Evolutionary conservation across 2,329 filamentous ascomycete genomes (phyloP).

Genomic region (Aspergillus sp.): DNA sequence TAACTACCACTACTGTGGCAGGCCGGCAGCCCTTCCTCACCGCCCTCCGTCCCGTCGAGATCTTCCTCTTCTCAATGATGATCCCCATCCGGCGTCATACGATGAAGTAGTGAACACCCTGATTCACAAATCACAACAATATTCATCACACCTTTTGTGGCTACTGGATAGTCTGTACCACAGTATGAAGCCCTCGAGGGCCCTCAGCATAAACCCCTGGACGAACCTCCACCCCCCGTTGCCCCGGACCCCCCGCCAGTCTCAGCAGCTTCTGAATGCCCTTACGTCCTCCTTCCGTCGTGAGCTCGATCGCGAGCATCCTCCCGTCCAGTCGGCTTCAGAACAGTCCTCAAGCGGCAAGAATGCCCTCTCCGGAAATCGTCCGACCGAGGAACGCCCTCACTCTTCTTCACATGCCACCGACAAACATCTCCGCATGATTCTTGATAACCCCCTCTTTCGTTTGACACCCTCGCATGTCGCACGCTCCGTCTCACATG

Average conservation of each 20-base stretch:
- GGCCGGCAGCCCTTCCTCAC: constrained; percentile 17
- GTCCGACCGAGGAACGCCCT: constrained; percentile 15
- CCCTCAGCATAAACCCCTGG: constrained; percentile 50
- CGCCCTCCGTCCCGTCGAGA: constrained; percentile 4
- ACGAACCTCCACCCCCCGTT: constrained; percentile 54
- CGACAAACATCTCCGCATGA: constrained; percentile 38
- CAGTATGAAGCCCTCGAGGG: constrained; percentile 54
- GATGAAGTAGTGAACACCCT: background rate
- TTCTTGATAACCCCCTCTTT: constrained; percentile 44
- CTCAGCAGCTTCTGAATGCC: constrained; percentile 58
- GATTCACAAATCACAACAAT: background rate
- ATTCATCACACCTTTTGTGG: background rate
- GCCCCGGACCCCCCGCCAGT: constrained; percentile 57
- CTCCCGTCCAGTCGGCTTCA: constrained; percentile 26
- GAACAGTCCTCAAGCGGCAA: constrained; percentile 6
- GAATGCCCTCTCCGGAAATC: constrained; percentile 1
- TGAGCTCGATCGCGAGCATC: constrained; percentile 62
- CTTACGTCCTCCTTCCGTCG: constrained; percentile 64
- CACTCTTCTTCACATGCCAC: constrained; percentile 34
- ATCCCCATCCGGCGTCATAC: background rate
- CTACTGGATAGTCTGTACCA: too few relatives aligned
- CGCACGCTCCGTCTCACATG: constrained; percentile 18
- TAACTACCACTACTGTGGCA: background rate
- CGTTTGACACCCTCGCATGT: constrained; percentile 31
- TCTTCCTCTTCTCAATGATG: background rate